phyloP scores from a whole-genome alignment of 495 filamentous ascomycete species.

The Cairneyella variabilis region DNA sequence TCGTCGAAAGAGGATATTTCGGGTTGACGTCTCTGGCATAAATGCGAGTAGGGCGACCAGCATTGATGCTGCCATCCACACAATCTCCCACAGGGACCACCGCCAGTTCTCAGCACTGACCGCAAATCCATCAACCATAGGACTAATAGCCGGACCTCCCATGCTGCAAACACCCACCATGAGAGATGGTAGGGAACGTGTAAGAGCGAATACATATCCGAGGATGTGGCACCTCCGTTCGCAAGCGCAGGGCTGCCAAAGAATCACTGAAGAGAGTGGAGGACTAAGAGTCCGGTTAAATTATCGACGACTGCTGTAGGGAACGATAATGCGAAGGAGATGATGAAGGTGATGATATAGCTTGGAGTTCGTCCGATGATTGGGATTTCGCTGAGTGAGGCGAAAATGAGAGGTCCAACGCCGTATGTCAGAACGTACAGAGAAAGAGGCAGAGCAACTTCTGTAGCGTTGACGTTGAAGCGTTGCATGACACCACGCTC shows the following conservation, averaged over 20 bases:
- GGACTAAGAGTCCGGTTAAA: conserved; percentile 62
- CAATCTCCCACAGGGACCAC: conserved; percentile 42
- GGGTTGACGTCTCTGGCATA: conserved; percentile 39
- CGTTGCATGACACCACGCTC: conserved; percentile 38
- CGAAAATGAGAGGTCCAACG: conserved; percentile 37
- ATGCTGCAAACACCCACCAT: conserved; percentile 47
- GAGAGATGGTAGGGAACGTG: conserved; percentile 64
- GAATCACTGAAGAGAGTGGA: conserved; percentile 69
- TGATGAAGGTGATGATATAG: conserved; percentile 61
- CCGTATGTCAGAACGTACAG: conserved; percentile 57
- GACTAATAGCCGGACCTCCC: conserved; percentile 41
- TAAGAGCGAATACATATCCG: conserved; percentile 64
- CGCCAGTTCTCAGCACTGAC: conserved; percentile 33
- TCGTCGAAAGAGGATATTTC: conserved; percentile 33
- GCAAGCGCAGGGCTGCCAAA: conserved; percentile 68
- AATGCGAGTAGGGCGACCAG: conserved; percentile 37
- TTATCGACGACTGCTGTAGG: conserved; percentile 70
- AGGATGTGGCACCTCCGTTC: conserved; percentile 69
- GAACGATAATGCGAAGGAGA: conserved; percentile 68
- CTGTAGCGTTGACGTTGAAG: conserved; percentile 47
- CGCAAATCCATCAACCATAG: conserved; percentile 37
- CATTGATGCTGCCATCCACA: conserved; percentile 42
- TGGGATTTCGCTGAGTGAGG: conserved; percentile 53
- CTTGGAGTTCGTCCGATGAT: conserved; percentile 56
- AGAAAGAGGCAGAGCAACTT: conserved; percentile 45